These are phyloP conservation scores for Schoenoplectus triqueter DNA, from an alignment of 202 grass and related monocot species.

Conservation along the genomic window DNA sequence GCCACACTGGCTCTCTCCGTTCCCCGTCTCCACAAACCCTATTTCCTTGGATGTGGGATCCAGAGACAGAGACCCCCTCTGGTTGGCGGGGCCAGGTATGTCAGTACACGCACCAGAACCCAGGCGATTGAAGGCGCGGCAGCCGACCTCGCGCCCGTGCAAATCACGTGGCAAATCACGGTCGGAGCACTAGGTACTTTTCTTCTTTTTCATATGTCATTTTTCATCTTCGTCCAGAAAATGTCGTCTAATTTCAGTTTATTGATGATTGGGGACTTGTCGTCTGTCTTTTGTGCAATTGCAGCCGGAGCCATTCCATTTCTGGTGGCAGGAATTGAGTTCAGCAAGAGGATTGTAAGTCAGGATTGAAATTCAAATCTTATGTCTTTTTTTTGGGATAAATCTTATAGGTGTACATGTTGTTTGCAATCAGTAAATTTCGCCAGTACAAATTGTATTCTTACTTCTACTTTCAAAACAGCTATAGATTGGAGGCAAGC, in stretches of 20 bases:
- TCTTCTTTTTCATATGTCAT: neutral
- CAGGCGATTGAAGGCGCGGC: constrained; percentile 47
- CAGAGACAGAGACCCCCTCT: neutral
- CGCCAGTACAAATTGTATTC: neutral
- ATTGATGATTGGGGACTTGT: neutral
- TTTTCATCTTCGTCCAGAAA: neutral
- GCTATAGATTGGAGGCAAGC: neutral
- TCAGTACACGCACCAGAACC: neutral
- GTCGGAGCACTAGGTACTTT: constrained; percentile 66
- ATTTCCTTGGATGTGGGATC: neutral
- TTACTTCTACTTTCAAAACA: neutral
- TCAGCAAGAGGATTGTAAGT: constrained; percentile 88
- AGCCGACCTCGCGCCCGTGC: constrained; percentile 49
- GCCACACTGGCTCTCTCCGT: constrained; percentile 10
- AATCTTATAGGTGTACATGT: neutral
- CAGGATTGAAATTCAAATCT: neutral
- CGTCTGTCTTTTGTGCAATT: neutral
- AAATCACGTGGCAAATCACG: constrained; percentile 89
- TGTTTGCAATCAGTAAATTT: neutral
- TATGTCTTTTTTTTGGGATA: no score
- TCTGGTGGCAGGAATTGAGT: constrained; percentile 77
- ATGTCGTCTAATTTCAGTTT: neutral
- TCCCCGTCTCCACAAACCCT: constrained; percentile 22
- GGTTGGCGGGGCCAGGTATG: neutral
- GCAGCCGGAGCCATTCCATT: constrained; percentile 88